Base-by-base conservation (phyloP, 805 yeast species). In the Starmerella khaoyaiensis region DNA sequence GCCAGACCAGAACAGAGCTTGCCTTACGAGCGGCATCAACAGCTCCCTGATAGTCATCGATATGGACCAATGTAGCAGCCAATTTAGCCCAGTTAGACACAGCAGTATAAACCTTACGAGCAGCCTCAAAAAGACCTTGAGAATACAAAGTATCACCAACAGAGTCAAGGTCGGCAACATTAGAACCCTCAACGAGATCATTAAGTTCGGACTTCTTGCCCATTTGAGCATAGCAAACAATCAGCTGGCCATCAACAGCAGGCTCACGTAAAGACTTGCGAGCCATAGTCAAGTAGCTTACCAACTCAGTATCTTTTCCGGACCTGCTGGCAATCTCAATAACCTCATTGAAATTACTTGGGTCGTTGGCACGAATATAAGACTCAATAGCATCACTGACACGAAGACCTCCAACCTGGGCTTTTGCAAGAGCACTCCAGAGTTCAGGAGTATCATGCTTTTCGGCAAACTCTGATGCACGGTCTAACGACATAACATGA, bases 1-100 rank as follows among this genome's bases (percentile, higher is more conserved):
- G 90, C 98, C 98, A 90, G 28, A 90, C 98, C 55, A 70, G 71
- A 43, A 79, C 73, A 60, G 83, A 84, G 24, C 94, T 80, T 3
- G 98, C 97, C 64, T 87, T 90, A 68, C 98, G 79, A 17, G 98
- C 98, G 62, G 96, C 84, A 56, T 90, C 97, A 45, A 90, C 98
- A 35, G 98, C 98, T 39, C 82, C 75, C 64, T 90, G 96, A 60
- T 83, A 86, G 58, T 90, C 96, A 38, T 74, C 76, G 54, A 90
- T 67, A 65, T 76, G 84, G 24, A 90, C 98, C 55, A 86, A 72
- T 21, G 97, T 87, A n/a, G 94, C 79, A 12, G 98, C 97, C 51
- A 90, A 72, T 60, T 86, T 90, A 33, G 95, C 79, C 69, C 93
- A 87, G 64, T 87, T 90, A 28, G 95, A 83, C 41, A 87, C 77